Evolutionary conservation across 2,329 filamentous ascomycete species (phyloP).

Genomic region (Xylariaceae sp.): DNA sequence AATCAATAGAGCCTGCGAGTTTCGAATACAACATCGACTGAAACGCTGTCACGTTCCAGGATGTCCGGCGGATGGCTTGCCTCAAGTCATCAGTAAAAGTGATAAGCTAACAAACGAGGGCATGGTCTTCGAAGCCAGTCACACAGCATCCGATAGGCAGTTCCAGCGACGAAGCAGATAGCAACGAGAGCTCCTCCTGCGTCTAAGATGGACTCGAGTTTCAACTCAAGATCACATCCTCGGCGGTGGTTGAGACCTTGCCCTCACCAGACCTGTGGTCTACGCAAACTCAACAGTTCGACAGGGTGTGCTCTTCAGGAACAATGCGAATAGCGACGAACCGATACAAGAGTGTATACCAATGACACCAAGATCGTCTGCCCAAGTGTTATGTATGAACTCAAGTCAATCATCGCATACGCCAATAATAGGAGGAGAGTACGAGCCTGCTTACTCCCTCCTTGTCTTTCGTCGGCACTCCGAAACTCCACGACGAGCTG

Average conservation of each 20-base stretch:
- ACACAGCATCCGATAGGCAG: no score
- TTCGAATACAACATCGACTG: background rate
- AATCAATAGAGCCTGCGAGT: background rate
- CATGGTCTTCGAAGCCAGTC: no score
- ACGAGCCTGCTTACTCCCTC: background rate
- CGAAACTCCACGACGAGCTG: background rate
- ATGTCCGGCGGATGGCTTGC: background rate
- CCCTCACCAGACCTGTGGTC: background rate
- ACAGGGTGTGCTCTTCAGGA: background rate
- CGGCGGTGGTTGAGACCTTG: conserved; percentile 6
- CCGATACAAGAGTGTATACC: background rate
- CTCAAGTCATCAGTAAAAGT: background rate
- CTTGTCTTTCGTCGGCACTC: background rate
- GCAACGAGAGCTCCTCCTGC: conserved; percentile 6
- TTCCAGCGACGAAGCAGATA: no score
- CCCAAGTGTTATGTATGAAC: background rate
- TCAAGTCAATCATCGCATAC: background rate
- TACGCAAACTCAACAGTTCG: background rate
- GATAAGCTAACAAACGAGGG: background rate
- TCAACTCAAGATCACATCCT: background rate
- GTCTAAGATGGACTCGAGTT: background rate
- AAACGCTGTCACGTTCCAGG: background rate
- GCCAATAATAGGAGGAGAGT: background rate
- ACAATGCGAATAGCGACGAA: background rate
- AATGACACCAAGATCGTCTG: background rate